Percentiles rank a stretch among this genome's conserved stretches.
Conservation (phyloP, 345 rosid species). For the Punica granatum region DNA sequence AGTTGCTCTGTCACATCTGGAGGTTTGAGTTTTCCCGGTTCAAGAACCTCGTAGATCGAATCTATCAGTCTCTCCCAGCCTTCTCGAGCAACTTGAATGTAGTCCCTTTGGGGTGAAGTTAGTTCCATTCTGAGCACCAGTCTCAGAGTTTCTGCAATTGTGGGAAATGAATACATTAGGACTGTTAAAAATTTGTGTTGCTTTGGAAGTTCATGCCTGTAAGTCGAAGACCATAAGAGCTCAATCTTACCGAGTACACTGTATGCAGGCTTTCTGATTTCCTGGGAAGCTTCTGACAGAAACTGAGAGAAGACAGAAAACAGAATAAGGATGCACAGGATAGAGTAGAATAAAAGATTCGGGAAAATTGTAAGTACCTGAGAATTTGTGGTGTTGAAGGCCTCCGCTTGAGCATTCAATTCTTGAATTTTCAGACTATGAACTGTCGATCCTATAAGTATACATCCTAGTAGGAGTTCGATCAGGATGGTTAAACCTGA, state of each 20-base stretch:
- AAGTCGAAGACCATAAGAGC: rapidly evolving
- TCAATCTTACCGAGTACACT: not conserved
- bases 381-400: not conserved
- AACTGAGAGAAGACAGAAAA: not conserved
- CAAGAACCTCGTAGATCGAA: not conserved
- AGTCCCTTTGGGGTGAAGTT: rapidly evolving
- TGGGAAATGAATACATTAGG: not conserved
- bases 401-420: not conserved
- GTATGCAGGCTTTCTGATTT: not conserved
- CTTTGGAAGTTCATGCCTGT: rapidly evolving
- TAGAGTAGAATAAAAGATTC: not conserved
- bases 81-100: not conserved
- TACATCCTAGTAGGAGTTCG: not conserved
- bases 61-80: not conserved
- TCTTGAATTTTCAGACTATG: not conserved
- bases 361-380: not conserved
- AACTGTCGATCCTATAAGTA: not conserved
- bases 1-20: not conserved
- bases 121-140: not conserved
- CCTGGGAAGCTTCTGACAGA: slow-evolving; percentile 3
- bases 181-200: not conserved
- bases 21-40: not conserved
- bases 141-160: not conserved
- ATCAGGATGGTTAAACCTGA: not conserved
- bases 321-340: not conserved